Evolutionary conservation across 495 filamentous ascomycete species (phyloP).

Genomic region (Aspergillus nanangensis): DNA sequence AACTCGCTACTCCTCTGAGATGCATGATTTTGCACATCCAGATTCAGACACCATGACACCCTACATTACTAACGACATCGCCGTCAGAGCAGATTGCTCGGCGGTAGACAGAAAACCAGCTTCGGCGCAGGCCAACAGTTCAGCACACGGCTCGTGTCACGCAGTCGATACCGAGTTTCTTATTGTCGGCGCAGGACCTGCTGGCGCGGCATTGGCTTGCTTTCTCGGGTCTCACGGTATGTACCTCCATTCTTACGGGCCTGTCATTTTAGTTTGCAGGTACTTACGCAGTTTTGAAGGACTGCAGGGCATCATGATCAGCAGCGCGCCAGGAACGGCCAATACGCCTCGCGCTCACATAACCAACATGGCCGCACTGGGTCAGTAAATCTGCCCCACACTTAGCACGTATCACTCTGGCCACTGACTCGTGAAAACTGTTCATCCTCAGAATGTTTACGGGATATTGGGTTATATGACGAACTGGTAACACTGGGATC

Average conservation of each 20-base stretch:
- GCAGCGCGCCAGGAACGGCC: slow-evolving; percentile 39
- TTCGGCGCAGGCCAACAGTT: neutral
- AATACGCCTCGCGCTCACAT: slow-evolving; percentile 54
- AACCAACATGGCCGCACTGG: slow-evolving; percentile 47
- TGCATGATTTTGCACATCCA: neutral
- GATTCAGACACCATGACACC: neutral
- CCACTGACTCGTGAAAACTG: slow-evolving; percentile 1
- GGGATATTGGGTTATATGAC: slow-evolving; percentile 51
- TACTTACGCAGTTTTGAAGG: slow-evolving; percentile 17
- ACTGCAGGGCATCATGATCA: slow-evolving; percentile 45
- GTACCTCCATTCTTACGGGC: slow-evolving; percentile 1
- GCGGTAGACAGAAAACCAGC: too few relatives aligned
- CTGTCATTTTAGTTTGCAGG: neutral
- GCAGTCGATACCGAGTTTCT: slow-evolving; percentile 45
- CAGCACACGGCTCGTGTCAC: slow-evolving; percentile 12
- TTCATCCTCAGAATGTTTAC: slow-evolving; percentile 42
- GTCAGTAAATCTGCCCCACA: slow-evolving; percentile 12
- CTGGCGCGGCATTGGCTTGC: slow-evolving; percentile 50
- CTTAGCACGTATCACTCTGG: neutral
- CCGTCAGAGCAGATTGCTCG: too few relatives aligned
- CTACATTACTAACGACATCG: neutral
- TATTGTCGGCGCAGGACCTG: slow-evolving; percentile 54
- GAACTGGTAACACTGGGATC: slow-evolving; percentile 17
- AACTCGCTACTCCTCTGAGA: neutral
- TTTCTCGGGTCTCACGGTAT: slow-evolving; percentile 50